These are phyloP conservation scores for Eutreptiella sp. DNA, from an alignment of 208 protist species.

Conservation along the genomic window DNA sequence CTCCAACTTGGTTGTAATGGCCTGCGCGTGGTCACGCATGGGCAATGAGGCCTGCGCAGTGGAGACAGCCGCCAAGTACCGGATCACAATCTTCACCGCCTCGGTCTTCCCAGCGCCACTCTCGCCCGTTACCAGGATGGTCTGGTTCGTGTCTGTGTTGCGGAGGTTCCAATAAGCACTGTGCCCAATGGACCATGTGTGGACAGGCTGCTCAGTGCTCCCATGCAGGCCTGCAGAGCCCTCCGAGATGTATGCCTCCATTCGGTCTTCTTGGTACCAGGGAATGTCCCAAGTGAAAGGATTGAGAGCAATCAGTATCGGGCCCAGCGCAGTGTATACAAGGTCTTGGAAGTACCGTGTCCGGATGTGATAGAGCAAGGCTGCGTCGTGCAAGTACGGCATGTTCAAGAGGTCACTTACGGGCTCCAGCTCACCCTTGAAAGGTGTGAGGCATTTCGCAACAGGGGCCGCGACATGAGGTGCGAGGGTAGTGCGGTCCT, in stretches of 20 bases:
- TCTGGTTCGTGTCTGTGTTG: conserved; percentile 29
- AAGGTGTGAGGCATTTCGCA: no score
- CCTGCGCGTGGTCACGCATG: no score
- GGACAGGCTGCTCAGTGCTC: neutral
- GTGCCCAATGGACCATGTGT: conserved; percentile 6
- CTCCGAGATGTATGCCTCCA: conserved; percentile 23
- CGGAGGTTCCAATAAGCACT: conserved; percentile 32
- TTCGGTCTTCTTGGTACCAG: conserved; percentile 25
- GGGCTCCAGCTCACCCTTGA: no score
- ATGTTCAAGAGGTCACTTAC: conserved; percentile 30
- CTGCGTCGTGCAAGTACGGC: conserved; percentile 21
- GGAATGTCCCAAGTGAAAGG: conserved; percentile 32
- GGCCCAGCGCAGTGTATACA: conserved; percentile 29
- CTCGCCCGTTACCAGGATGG: conserved; percentile 52
- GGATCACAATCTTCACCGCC: conserved; percentile 43
- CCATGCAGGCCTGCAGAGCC: neutral
- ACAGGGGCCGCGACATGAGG: no score
- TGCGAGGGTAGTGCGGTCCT: no score
- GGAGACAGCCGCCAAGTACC: conserved; percentile 39
- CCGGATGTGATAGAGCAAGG: conserved; percentile 14
- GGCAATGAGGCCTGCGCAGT: no score
- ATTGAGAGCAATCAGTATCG: conserved; percentile 23
- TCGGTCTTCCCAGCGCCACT: conserved; percentile 68
- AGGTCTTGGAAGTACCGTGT: conserved; percentile 25
- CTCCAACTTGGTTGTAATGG: no score